Conservation (phyloP, 2,329 filamentous ascomycete species). For the Fusarium sp. region DNA sequence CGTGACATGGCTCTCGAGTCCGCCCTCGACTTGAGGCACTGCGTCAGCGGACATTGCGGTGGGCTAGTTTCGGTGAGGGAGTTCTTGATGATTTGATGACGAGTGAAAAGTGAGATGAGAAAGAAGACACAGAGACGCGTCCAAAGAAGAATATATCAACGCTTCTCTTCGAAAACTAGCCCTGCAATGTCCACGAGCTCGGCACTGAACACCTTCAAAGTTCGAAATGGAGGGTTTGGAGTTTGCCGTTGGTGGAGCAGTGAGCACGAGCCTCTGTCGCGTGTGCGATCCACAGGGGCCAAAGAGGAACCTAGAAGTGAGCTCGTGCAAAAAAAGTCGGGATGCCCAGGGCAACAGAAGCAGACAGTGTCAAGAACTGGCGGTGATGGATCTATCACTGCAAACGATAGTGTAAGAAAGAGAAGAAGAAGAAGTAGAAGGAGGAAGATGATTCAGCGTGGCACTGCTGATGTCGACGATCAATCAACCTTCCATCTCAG, state of each 20-base stretch:
- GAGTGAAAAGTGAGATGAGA: neutral
- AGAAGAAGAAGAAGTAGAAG: conserved; percentile 5
- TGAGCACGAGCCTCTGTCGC: conserved; percentile 39
- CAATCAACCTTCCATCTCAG: conserved; percentile 27
- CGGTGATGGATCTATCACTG: neutral
- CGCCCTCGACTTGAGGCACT: conserved; percentile 26
- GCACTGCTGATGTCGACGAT: conserved; percentile 32
- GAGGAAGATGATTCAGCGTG: conserved; percentile 11
- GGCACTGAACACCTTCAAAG: conserved; percentile 17
- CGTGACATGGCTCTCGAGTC: conserved; percentile 57
- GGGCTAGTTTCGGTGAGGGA: conserved; percentile 37
- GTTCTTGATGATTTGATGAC: conserved; percentile 6
- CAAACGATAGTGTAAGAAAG: conserved; percentile 9
- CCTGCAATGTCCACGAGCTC: conserved; percentile 39
- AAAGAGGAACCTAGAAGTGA: conserved; percentile 31
- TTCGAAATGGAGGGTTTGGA: conserved; percentile 36
- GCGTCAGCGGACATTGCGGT: conserved; percentile 34
- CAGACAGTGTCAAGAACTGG: neutral
- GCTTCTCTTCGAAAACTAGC: conserved; percentile 33
- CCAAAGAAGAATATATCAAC: conserved; percentile 7
- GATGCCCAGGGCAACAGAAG: neutral
- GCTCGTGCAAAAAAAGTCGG: conserved; percentile 20
- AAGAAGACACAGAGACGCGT: neutral
- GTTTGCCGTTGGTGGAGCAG: conserved; percentile 35
- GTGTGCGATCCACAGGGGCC: conserved; percentile 39